Base-by-base conservation (phyloP, 2,329 filamentous ascomycete species). In the Claviceps citrina region DNA sequence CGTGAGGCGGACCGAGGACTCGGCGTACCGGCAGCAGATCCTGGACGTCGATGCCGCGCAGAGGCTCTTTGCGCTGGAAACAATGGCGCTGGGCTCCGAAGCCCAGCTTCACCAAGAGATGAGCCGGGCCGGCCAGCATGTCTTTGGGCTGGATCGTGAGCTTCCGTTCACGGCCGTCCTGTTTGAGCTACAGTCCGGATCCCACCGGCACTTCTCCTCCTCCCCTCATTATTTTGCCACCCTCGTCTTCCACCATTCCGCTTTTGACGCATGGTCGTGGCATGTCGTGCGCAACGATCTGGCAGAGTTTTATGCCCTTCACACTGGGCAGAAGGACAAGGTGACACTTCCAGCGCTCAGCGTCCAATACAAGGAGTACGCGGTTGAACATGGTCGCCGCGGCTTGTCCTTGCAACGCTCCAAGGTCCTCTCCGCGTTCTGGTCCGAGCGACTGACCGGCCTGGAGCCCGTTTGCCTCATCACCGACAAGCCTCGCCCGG, bases 221-320 rank as follows among this genome's bases (percentile, higher is more conserved):
- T n/a, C n/a, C n/a, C n/a, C n/a, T n/a, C n/a, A 8, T 8, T n/a
- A 5, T 8, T 30, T 7, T 8, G 24, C 16, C 16, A 38, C 24
- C 26, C 27, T 38, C 18, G 36, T 38, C 5, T 38, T 38, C 9
- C 36, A 38, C 16, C 36, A 38, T 30, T 19, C 22, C 5, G 36
- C 36, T n/a, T 38, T 38, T 15, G 36, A 38, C 16, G 36, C 36
- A 4, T 38, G 36, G 36, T 38, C 36, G 3, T 38, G 26, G 36
- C 7, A 31, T 13, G 15, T 28, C 27, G 30, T 38, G 9, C 12
- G 19, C 26, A 30, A 16, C 8, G 36, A 38, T 7, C 10, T 38
- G 15, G n/a, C 28, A 30, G 28, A 30, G n/a, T 30, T 30, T 6
- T 30, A 30, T 16, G 28, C 28, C 28, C n/a, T 16, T 7, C 28